Base-by-base conservation (phyloP, 306 rosid genomes). In the Echinosophora koreensis region DNA sequence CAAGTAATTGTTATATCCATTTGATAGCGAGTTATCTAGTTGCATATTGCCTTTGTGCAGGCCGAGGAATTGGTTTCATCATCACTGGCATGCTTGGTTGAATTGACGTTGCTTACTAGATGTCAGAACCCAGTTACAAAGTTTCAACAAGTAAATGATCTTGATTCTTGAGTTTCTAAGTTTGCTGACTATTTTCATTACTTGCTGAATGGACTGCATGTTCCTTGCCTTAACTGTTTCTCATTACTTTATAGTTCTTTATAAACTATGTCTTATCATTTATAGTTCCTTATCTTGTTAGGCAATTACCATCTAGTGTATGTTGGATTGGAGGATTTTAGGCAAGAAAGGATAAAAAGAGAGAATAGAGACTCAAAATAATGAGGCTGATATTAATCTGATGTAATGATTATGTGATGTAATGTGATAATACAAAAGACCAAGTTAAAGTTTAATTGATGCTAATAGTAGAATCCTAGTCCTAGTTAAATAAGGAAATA, bases 1-100 rank as follows among this genome's bases (percentile, higher is more conserved):
- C 42, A 68, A 50, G 66, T 76, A 66, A 75, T 27, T 73, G 30
- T 15, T 16, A n/a, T 56, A 37, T 63, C 63, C 57, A 51, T 38
- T 62, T 74, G 49, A 65, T 44, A 5, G 65, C 6, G 8, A 67
- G 6, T 77, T 73, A 66, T 66, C 42, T 47, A 60, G 66, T 74
- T 61, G 59, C 30, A 47, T 58, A 50, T 69, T 79, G 52, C 67
- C 46, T 69, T 66, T 68, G 34, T 83, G 83, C 87, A 92, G 97
- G 84, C 96, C 9, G 93, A 90, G 84, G 74, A 87, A 50, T 80
- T 90, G 71, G 97, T 89, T 66, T 87, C 97, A 47, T 83, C 87
- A 73, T 83, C 97, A 8, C 85, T 92, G 77, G 87, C 90, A 50
- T 77, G 75, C 85, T 64, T 92, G 81, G 71, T 81, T 15, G 89